phyloP scores from a whole-genome alignment of 768 basidiomycete genomes.

The Leccinum sublutescens region DNA sequence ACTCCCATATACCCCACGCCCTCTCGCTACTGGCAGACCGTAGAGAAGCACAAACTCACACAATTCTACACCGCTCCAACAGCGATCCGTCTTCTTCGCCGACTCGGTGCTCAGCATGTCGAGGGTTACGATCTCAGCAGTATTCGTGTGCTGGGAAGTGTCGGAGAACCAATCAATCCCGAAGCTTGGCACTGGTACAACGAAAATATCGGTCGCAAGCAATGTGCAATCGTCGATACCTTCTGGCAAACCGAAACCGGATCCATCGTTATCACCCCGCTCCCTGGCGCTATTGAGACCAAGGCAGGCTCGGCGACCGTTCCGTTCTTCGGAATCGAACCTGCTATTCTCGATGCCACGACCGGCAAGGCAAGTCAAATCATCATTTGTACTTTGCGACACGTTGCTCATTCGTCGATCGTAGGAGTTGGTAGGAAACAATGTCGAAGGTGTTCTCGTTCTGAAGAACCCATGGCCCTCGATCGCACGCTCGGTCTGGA shows the following conservation, averaged over 20 bases:
- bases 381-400: not conserved
- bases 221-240: conserved; percentile 94
- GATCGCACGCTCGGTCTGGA: conserved; percentile 88
- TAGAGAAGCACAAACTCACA: conserved; percentile 89
- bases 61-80: conserved; percentile 96
- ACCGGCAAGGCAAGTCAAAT: conserved; percentile 54
- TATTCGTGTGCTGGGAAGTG: conserved; percentile 85
- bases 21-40: conserved; percentile 95
- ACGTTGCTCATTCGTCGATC: not conserved
- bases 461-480: conserved; percentile 92
- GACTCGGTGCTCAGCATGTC: conserved; percentile 85
- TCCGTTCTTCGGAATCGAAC: conserved; percentile 95
- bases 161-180: conserved; percentile 98
- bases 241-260: conserved; percentile 99
- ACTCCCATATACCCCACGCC: conserved; percentile 97
- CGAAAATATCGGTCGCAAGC: conserved; percentile 82
- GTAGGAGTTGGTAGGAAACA: conserved; percentile 69
- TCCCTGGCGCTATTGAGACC: conserved; percentile 94
- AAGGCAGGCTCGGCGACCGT: conserved; percentile 97
- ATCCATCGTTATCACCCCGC: conserved; percentile 89
- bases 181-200: conserved; percentile 99
- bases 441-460: conserved; percentile 88
- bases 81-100: conserved; percentile 88
- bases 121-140: conserved; percentile 76
- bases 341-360: conserved; percentile 84